phyloP scores from a whole-genome alignment of 2,329 filamentous ascomycete species.

The Calonectria naviculata region DNA sequence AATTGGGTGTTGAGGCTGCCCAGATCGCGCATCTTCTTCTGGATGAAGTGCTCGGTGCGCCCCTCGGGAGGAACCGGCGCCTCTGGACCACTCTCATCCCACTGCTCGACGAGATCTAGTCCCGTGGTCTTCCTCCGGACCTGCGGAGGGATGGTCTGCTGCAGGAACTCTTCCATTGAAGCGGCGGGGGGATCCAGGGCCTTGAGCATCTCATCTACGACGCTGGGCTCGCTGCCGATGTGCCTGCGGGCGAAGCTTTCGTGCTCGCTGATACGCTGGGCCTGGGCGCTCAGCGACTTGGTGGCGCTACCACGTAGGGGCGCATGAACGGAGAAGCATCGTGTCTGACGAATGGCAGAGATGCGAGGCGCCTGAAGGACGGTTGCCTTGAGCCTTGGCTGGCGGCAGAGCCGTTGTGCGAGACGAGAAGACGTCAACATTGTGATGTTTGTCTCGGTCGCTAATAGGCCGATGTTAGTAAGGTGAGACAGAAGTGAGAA shows the following conservation, averaged over 20 bases:
- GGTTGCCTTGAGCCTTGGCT: conserved; percentile 32
- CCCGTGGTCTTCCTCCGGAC: conserved; percentile 57
- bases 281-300: conserved; percentile 20
- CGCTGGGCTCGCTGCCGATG: conserved; percentile 80
- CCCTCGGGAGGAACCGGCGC: conserved; percentile 34
- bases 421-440: conserved; percentile 41
- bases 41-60: conserved; percentile 42
- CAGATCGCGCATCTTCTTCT: conserved; percentile 69
- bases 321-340: conserved; percentile 30
- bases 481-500: neutral
- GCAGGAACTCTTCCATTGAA: conserved; percentile 84
- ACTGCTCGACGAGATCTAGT: conserved; percentile 42
- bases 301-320: neutral
- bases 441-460: neutral
- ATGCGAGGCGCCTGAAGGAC: conserved; percentile 34
- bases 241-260: conserved; percentile 79
- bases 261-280: conserved; percentile 36
- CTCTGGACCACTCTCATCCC: conserved; percentile 38
- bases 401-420: conserved; percentile 40
- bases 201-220: conserved; percentile 82
- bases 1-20: conserved; percentile 50
- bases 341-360: conserved; percentile 22
- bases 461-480: neutral
- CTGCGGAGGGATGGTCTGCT: conserved; percentile 82
- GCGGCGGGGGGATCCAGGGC: conserved; percentile 79